Evolutionary conservation across 176 grass and related monocot species (phyloP), one percentile per base, ranked within the genome.

Genomic region (Poa annua): DNA sequence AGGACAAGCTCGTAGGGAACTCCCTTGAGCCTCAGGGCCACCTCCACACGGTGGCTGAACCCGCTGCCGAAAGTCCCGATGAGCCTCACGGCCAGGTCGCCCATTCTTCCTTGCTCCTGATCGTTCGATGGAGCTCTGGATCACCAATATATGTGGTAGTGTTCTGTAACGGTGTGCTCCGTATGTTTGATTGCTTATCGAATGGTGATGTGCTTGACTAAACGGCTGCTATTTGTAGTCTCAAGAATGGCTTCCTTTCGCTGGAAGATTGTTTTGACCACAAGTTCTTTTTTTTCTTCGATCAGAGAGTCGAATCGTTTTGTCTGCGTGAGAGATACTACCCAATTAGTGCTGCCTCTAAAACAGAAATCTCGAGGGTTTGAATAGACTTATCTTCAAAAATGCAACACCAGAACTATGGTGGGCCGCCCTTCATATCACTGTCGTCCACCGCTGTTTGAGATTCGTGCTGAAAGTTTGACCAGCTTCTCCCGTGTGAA

Each of bases 1-100:
- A 60, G 19, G 29, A 88, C 1, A 19, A 75, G 66, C 29, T 73
- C 44, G 32, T 55, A 56, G 2, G 50, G 74, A 17, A 76, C 74
- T 5, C 74, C 51, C 34, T 76, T 76, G 10, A 76, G 73, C 2
- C 19, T 10, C 11, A 76, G 73, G 32, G 74, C 51, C 1, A 22
- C 10, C 74, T 36, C 74, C 5, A 8, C 50, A 9, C 73, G 73
- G 50, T 76, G 19, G 20, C 51, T 8, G 26, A 9, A 41, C 42
- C 8, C 4, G 33, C 74, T 76, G 51, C 32, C 19, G 32, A 21
- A 55, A 11, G 10, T 8, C 3, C 74, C 51, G 32, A 76, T 76
- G 50, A 76, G 19, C 51, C 34, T 75, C 19, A 55, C 69, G 14
- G 14, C 3, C 33, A 33, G 33, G 3, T 34, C 33, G 7, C 63